These are phyloP conservation scores for Pseudogymnoascus pannorum DNA, from an alignment of 2,329 filamentous ascomycete genomes.

Conservation along the genomic window DNA sequence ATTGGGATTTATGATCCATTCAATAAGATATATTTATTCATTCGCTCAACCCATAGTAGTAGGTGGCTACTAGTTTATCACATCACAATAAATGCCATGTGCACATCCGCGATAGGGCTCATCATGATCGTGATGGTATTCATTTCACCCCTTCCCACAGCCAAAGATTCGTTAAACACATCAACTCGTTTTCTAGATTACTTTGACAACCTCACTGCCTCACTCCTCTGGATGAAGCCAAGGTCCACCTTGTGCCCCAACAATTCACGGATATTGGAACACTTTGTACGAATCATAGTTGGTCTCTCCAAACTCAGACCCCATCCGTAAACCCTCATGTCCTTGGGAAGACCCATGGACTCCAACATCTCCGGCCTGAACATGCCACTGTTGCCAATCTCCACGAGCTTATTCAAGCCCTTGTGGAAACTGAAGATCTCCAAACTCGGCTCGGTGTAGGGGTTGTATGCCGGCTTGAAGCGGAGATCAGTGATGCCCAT, in stretches of 20 bases:
- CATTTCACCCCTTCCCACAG: conserved; percentile 1
- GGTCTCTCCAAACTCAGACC: conserved; percentile 86
- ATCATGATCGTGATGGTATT: conserved; percentile 7
- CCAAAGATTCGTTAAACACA: conserved; percentile 8
- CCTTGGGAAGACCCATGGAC: conserved; percentile 84
- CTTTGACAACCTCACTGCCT: conserved; percentile 65
- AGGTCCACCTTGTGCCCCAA: conserved; percentile 94
- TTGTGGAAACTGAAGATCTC: conserved; percentile 96
- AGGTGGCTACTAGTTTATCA: background rate
- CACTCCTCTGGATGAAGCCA: conserved; percentile 83
- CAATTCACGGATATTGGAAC: conserved; percentile 81
- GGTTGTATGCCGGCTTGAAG: conserved; percentile 97
- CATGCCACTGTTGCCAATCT: conserved; percentile 98
- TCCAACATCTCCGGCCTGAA: conserved; percentile 97
- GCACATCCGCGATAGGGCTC: background rate
- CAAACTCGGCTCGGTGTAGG: conserved; percentile 93
- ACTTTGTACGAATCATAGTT: conserved; percentile 77
- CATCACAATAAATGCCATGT: background rate
- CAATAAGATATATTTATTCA: background rate
- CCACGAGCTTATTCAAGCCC: conserved; percentile 82
- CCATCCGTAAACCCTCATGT: conserved; percentile 91
- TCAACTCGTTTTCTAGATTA: conserved; percentile 49
- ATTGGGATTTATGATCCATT: background rate
- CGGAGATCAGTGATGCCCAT: conserved; percentile 83
- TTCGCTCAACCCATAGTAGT: background rate